Evolutionary conservation across 2,329 filamentous ascomycete species (phyloP).

Genomic region (Lecanoromycetidae sp.): DNA sequence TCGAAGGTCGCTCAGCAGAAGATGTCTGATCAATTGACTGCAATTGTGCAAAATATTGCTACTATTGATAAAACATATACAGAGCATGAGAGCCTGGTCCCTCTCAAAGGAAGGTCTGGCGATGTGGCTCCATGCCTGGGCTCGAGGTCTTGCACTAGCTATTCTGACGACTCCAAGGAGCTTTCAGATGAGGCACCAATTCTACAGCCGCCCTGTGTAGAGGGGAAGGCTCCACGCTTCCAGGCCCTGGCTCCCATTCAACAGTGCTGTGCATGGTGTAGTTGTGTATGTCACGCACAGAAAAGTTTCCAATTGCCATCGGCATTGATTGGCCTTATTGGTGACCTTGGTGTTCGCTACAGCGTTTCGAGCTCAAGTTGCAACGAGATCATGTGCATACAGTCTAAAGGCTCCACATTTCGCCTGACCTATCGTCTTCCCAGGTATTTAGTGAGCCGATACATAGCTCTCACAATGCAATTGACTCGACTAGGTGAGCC

Average conservation of each 20-base stretch:
- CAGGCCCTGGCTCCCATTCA: too few relatives aligned
- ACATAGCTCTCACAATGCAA: conserved; percentile 5
- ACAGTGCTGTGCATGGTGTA: conserved; percentile 9
- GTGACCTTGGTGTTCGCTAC: conserved; percentile 1
- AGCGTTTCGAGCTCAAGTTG: background rate
- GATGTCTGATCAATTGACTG: background rate
- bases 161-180: too few relatives aligned
- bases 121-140: too few relatives aligned
- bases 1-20: background rate
- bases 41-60: background rate
- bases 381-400: conserved; percentile 6
- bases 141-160: too few relatives aligned
- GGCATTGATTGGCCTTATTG: background rate
- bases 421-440: conserved; percentile 6
- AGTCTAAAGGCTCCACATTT: background rate
- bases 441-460: conserved; percentile 6
- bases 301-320: conserved; percentile 4
- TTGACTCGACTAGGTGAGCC: conserved; percentile 1
- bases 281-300: conserved; percentile 8
- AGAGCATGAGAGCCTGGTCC: too few relatives aligned
- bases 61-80: too few relatives aligned
- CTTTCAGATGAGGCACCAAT: too few relatives aligned
- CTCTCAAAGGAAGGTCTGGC: too few relatives aligned
- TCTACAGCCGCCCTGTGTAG: too few relatives aligned
- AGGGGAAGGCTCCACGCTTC: too few relatives aligned